Conservation (phyloP, 148 eudicot genomes). For the Rhododendron vialii region DNA sequence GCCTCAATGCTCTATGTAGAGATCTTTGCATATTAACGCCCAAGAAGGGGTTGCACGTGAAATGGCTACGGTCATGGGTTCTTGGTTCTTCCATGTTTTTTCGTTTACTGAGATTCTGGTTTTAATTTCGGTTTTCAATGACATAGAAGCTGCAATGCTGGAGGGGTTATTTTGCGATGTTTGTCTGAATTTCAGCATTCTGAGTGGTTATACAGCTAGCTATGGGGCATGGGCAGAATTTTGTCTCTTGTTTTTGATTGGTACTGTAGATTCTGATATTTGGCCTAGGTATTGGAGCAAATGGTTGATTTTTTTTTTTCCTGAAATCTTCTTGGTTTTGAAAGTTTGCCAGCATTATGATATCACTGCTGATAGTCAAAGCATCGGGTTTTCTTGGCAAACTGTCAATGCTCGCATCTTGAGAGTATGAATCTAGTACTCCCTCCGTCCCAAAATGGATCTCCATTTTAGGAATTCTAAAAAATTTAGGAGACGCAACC, state of each 20-base stretch:
- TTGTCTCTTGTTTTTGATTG: not conserved
- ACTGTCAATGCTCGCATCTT: not conserved
- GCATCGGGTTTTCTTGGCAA: not conserved
- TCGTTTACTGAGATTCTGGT: not conserved
- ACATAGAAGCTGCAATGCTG: not conserved
- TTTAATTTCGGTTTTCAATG: not conserved
- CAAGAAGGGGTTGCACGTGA: not conserved
- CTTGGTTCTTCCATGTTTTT: not conserved
- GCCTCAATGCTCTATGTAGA: not conserved
- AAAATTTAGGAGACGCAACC: no score
- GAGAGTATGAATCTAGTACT: not conserved
- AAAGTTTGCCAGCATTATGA: not conserved
- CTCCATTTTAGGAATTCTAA: no score
- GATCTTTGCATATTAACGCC: not conserved
- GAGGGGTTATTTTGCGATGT: not conserved
- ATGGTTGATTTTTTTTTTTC: not conserved
- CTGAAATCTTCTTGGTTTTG: not conserved
- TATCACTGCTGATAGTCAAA: not conserved
- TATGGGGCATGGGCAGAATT: no score
- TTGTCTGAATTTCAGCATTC: not conserved
- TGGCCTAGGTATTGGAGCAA: not conserved
- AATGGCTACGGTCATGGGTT: not conserved
- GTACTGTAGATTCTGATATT: not conserved
- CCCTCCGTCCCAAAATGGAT: no score
- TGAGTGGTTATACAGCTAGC: not conserved